Evolutionary conservation across 192 early-diverging fungal species (phyloP).

Genomic region (Gonapodya sp.): DNA sequence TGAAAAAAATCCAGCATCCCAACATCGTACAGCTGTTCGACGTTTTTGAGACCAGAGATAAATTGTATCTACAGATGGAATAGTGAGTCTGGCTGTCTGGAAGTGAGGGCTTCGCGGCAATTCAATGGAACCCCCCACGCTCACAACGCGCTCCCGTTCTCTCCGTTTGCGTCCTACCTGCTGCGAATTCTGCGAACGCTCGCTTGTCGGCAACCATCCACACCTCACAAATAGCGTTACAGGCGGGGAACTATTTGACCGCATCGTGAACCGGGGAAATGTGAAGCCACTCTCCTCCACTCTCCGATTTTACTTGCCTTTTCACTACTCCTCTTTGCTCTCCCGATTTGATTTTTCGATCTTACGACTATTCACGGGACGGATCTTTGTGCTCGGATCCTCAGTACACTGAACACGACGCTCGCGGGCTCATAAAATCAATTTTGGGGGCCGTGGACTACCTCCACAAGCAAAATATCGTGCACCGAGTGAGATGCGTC

Average conservation of each 20-base stretch:
- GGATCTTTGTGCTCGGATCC: too few relatives aligned
- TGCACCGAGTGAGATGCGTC: slow-evolving; percentile 1
- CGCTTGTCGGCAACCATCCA: background rate
- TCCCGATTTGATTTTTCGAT: too few relatives aligned
- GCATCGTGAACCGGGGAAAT: slow-evolving; percentile 3
- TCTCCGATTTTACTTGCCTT: background rate
- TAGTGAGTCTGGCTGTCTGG: background rate
- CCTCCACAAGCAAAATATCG: slow-evolving; percentile 23
- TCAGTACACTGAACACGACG: slow-evolving; percentile 3
- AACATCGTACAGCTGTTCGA: slow-evolving; percentile 34
- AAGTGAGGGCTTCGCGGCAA: too few relatives aligned
- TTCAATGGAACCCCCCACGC: too few relatives aligned
- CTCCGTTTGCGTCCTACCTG: background rate
- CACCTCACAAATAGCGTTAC: too few relatives aligned
- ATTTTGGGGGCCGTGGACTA: slow-evolving; percentile 36
- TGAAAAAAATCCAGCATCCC: slow-evolving; percentile 41
- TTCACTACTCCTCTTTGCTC: background rate
- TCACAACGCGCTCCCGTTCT: too few relatives aligned
- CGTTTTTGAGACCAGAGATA: slow-evolving; percentile 23
- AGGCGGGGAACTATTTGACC: slow-evolving; percentile 7
- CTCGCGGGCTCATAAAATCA: slow-evolving; percentile 25
- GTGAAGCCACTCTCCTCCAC: background rate
- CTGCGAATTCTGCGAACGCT: background rate
- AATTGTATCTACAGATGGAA: slow-evolving; percentile 36
- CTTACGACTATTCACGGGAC: too few relatives aligned